Conservation (phyloP, 371 early-diverging fungal species). For the Blakeslea trispora region DNA sequence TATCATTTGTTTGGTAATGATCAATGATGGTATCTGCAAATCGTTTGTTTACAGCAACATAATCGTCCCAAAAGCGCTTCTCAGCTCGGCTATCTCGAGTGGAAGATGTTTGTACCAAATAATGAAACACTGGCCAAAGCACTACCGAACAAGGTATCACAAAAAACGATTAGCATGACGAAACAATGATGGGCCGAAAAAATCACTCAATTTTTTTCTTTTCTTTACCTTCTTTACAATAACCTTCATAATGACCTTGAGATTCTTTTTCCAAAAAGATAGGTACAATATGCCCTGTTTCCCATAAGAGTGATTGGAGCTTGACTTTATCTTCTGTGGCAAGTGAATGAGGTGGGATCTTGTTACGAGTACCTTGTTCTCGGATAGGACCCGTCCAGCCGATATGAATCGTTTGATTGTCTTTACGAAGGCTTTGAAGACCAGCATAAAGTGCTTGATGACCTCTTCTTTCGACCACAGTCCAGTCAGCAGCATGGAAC, state of each 20-base stretch:
- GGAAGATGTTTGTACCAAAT: constrained; percentile 79
- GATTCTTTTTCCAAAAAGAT: constrained; percentile 74
- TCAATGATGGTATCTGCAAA: constrained; percentile 81
- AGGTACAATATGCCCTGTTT: constrained; percentile 65
- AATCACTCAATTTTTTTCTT: no score
- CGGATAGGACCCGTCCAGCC: constrained; percentile 67
- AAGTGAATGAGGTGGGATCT: constrained; percentile 49
- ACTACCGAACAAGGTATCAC: constrained; percentile 30
- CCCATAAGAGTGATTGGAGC: constrained; percentile 43
- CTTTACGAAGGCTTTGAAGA: constrained; percentile 49
- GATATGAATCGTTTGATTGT: constrained; percentile 60
- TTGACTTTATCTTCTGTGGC: constrained; percentile 39
- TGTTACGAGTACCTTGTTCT: constrained; percentile 42
- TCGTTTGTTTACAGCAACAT: constrained; percentile 79
- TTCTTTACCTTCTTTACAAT: constrained; percentile 77
- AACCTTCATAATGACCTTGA: constrained; percentile 81
- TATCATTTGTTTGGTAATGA: constrained; percentile 78
- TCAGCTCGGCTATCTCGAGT: constrained; percentile 59
- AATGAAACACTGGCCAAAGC: constrained; percentile 98
- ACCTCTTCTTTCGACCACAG: constrained; percentile 54
- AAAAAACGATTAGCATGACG: no score
- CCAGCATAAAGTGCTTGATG: constrained; percentile 77
- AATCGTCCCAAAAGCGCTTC: constrained; percentile 79
- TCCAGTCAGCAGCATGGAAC: constrained; percentile 38
- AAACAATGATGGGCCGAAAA: no score